Conservation (phyloP, 331 rosid species). For the Ulmus americana region DNA sequence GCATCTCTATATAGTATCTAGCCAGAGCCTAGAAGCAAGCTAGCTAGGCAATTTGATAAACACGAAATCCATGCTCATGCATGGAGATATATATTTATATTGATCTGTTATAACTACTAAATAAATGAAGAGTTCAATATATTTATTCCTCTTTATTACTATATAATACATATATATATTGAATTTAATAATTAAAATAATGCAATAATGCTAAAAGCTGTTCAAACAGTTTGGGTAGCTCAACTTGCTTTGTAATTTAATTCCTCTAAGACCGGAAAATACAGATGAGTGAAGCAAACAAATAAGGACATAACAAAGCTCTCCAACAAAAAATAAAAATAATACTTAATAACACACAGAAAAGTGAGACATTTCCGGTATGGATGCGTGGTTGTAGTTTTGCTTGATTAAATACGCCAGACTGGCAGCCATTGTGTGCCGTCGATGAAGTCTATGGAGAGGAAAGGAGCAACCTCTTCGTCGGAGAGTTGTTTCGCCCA, state of each 20-base stretch:
- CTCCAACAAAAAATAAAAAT: no score
- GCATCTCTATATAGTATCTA: not conserved
- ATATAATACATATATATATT: not conserved
- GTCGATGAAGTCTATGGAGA: conserved; percentile 47
- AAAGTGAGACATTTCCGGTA: not conserved
- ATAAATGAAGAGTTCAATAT: conserved; percentile 6
- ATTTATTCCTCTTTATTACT: not conserved
- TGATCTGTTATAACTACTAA: not conserved
- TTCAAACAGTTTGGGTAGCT: not conserved
- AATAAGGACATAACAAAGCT: no score
- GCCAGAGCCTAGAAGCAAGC: not conserved
- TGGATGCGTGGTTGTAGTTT: not conserved
- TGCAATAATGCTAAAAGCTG: no score
- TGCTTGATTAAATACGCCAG: conserved; percentile 25
- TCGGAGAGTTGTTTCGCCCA: conserved; percentile 58
- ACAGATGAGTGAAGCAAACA: no score
- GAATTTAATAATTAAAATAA: not conserved
- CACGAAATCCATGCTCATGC: conserved; percentile 4
- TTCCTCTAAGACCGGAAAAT: not conserved
- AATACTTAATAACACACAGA: no score
- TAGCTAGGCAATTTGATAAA: not conserved
- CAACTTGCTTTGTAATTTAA: not conserved
- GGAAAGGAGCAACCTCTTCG: conserved; percentile 39
- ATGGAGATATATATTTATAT: not conserved
- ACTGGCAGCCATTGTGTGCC: conserved; percentile 70